Evolutionary conservation across 805 yeast genomes (phyloP).

Genomic region (Yamadazyma nakazawae): DNA sequence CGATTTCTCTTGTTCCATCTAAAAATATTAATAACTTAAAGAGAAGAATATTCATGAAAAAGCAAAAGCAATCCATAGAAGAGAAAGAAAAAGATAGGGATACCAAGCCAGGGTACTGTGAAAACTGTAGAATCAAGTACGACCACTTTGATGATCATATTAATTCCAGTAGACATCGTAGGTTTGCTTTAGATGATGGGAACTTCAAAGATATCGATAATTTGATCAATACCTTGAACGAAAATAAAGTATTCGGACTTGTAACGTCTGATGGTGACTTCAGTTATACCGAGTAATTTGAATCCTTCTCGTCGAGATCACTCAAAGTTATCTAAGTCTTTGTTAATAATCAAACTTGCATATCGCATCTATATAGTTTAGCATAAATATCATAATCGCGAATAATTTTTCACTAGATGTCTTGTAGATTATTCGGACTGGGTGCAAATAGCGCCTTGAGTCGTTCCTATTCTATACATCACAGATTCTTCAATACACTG

Average conservation of each 20-base stretch:
- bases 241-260: conserved; percentile 40
- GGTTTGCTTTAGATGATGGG: conserved; percentile 67
- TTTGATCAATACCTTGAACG: conserved; percentile 52
- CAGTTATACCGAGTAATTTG: conserved; percentile 11
- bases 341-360: background rate
- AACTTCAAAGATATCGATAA: conserved; percentile 79
- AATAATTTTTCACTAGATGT: background rate
- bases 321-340: background rate
- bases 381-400: conserved; percentile 2
- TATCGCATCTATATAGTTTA: conserved; percentile 1
- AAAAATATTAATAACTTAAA: conserved; percentile 48
- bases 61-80: conserved; percentile 26
- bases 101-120: conserved; percentile 78
- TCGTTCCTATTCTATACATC: background rate
- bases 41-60: conserved; percentile 43
- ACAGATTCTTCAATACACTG: background rate
- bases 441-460: background rate
- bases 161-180: conserved; percentile 62
- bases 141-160: conserved; percentile 79
- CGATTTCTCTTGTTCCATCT: conserved; percentile 54
- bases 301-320: background rate
- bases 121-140: conserved; percentile 83
- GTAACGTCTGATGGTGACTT: conserved; percentile 41
- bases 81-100: conserved; percentile 22
- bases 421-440: background rate